Evolutionary conservation across 2,329 filamentous ascomycete genomes (phyloP), one percentile per base, ranked within the genome.

Genomic region (Xylariomycetidae sp.): DNA sequence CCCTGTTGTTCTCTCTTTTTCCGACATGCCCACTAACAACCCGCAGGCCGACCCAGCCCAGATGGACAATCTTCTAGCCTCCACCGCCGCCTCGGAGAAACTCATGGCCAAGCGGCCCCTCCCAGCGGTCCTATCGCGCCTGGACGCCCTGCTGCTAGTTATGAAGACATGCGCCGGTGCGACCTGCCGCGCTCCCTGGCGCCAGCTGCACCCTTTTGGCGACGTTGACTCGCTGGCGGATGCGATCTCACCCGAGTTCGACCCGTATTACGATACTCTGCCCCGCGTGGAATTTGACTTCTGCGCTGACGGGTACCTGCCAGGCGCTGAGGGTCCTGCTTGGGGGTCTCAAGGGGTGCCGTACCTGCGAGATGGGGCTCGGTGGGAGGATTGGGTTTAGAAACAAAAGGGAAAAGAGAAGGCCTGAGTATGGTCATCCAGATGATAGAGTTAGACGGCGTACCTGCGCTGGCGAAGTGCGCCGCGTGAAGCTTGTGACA

Each of bases 81-180:
- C 29, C 13, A 7, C 29, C 12, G 19, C 15, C 2, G 12, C 20
- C 8, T 23, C 25, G 20, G 9, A 22, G 4, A 24, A 10, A n/a
- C 32, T 39, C 31, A 6, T 39, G 18, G 40, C 42, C 5, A 40
- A 37, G 2, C 28, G 32, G 24, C 38, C 40, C 2, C 32, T 59
- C 2, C 26, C 43, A 2, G 58, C 60, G 31, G 49, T 69, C 2
- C 44, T 62, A 10, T 45, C 52, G 2, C 59, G 64, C 15, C 56
- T 73, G 0, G 68, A 74, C 33, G 59, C 68, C 1, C 53, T 73
- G 2, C 56, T 72, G n/a, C 54, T 72, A 30, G 63, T 71, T 0
- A 56, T 68, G 4, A 73, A 73, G 47, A 67, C 67, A 4, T 73
- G 70, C 49, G 59, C 62, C 32, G 63, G 57, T 0, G 38, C 46